Conservation (phyloP, 202 grass and related monocot species). For the Cymbopogon flexuosus region DNA sequence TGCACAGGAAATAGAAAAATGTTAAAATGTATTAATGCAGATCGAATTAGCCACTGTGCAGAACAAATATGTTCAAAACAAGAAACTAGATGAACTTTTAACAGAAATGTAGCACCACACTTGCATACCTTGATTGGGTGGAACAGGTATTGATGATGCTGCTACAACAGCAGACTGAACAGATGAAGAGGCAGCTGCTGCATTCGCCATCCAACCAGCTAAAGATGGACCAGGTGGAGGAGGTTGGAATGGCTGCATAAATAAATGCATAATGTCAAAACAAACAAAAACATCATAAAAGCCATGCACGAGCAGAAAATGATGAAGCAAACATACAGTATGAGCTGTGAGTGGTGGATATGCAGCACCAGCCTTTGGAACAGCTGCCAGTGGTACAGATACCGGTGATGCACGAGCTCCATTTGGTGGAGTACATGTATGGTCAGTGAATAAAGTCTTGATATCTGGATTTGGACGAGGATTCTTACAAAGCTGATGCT, state of each 20-base stretch:
- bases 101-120: conserved; percentile 23
- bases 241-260: conserved; percentile 65
- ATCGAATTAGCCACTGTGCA: neutral
- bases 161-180: conserved; percentile 76
- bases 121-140: conserved; percentile 71
- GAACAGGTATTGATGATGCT: conserved; percentile 65
- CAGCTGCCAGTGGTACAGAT: conserved; percentile 69
- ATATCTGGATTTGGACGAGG: conserved; percentile 92
- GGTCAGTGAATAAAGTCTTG: conserved; percentile 95
- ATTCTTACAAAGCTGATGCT: conserved; percentile 99
- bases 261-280: conserved; percentile 25
- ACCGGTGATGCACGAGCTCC: conserved; percentile 71
- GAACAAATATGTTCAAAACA: conserved; percentile 25
- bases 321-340: conserved; percentile 48
- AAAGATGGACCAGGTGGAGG: conserved; percentile 66
- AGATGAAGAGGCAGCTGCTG: conserved; percentile 61
- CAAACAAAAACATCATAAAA: conserved; percentile 6
- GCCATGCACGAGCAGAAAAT: conserved; percentile 13
- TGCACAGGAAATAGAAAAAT: neutral
- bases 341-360: conserved; percentile 68
- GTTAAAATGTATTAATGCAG: neutral
- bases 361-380: conserved; percentile 66
- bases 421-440: conserved; percentile 68
- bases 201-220: conserved; percentile 91
- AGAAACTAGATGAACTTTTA: neutral